phyloP scores from a whole-genome alignment of 2,329 filamentous ascomycete species.

The Decorospora gaudefroyi region DNA sequence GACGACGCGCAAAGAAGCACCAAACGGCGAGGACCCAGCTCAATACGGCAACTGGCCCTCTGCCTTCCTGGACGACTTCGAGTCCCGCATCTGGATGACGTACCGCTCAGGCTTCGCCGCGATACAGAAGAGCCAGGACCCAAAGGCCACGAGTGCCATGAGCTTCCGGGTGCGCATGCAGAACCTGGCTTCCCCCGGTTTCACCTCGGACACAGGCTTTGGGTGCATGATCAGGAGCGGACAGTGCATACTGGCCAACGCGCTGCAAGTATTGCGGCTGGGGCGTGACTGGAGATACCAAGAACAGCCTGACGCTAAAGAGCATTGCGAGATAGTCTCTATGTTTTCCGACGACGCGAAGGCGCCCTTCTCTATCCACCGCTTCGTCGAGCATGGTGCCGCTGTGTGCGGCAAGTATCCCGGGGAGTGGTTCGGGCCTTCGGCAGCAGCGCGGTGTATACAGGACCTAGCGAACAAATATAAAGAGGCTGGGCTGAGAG shows the following conservation, averaged over 20 bases:
- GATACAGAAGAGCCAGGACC: slow-evolving; percentile 78
- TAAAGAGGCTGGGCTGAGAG: slow-evolving; percentile 66
- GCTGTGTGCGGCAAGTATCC: slow-evolving; percentile 89
- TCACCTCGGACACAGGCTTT: slow-evolving; percentile 94
- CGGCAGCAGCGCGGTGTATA: slow-evolving; percentile 90
- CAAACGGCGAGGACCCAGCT: slow-evolving; percentile 42
- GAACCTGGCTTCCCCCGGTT: slow-evolving; percentile 79
- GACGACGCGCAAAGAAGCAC: slow-evolving; percentile 65
- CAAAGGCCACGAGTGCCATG: slow-evolving; percentile 70
- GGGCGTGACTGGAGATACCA: slow-evolving; percentile 86
- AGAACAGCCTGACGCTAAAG: slow-evolving; percentile 51
- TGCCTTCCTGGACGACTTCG: slow-evolving; percentile 87
- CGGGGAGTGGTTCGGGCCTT: slow-evolving; percentile 99
- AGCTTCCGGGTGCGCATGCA: slow-evolving; percentile 84
- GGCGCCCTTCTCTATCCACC: slow-evolving; percentile 92
- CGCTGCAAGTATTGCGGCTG: slow-evolving; percentile 71
- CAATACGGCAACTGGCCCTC: slow-evolving; percentile 73
- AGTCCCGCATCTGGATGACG: slow-evolving; percentile 93
- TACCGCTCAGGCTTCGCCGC: slow-evolving; percentile 85
- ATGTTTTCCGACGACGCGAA: slow-evolving; percentile 84
- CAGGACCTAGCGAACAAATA: slow-evolving; percentile 75
- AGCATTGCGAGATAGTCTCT: slow-evolving; percentile 73
- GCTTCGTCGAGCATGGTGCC: slow-evolving; percentile 87
- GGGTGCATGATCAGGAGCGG: slow-evolving; percentile 98
- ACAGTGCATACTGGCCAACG: slow-evolving; percentile 88